Evolutionary conservation across 2,329 filamentous ascomycete species (phyloP), one percentile per base, ranked within the genome.

Genomic region (Aspergillus intermedius): DNA sequence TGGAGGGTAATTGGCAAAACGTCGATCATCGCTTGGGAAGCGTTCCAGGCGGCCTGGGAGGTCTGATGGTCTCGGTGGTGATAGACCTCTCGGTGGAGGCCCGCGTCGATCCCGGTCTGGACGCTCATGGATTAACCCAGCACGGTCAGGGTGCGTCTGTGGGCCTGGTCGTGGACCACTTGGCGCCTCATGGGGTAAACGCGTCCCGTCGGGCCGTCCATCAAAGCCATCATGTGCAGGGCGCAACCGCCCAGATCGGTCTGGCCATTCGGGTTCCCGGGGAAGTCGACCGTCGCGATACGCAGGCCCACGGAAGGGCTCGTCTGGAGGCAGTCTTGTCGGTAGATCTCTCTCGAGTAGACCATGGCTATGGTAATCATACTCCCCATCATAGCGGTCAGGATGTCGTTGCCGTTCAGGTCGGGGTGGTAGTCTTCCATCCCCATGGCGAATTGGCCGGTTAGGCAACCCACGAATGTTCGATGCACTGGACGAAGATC

Each of bases 351-450:
- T 62, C 28, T 72, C 69, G 10, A 64, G 53, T 41, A 69, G 67
- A 10, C 67, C 67, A 53, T 69, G 69, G 47, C 57, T 59, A 35
- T 70, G 58, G 42, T 64, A 66, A 17, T 70, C 68, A 48, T 65
- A 59, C 34, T 69, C 69, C 42, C 59, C 63, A 42, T 70, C 65
- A 30, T 68, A 64, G 13, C 58, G 57, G 51, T 60, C 68, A 9
- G 60, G 49, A 49, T 64, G 65, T 48, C 72, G 66, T 39, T 72
- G 68, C 50, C 65, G 61, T 50, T 73, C 71, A 7, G 64, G 63
- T 28, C 72, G 66, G n/a, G 60, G 59, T 28, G 68, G 63, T n/a
- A 67, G 50, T 35, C 68, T 62, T 30, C 60, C 59, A 44, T 73
- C 70, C 25, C 60, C 57, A 39, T 64, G 67, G 23, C 68, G 60